These are phyloP conservation scores for Xerocomus brunneocitrinus DNA, from an alignment of 768 basidiomycete species.

Conservation along the genomic window DNA sequence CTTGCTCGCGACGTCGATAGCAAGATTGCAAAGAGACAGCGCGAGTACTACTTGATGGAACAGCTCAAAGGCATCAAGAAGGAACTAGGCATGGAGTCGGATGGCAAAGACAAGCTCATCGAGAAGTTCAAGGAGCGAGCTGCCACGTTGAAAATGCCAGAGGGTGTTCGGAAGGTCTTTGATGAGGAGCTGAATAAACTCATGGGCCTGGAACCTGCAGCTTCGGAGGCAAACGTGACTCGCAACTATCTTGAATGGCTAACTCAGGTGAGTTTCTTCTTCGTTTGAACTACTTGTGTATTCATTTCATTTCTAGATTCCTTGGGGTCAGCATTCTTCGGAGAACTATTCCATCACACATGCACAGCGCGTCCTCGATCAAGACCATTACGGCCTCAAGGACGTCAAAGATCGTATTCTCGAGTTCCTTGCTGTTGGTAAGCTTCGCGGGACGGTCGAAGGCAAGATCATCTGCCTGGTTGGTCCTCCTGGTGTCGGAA, in stretches of 20 bases:
- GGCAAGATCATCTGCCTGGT: slow-evolving; percentile 97
- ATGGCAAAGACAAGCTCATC: slow-evolving; percentile 91
- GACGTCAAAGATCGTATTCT: slow-evolving; percentile 93
- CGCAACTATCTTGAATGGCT: slow-evolving; percentile 94
- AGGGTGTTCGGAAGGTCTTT: slow-evolving; percentile 85
- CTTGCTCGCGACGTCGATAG: slow-evolving; percentile 88
- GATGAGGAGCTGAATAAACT: slow-evolving; percentile 94
- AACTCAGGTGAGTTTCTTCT: slow-evolving; percentile 52
- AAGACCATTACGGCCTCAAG: slow-evolving; percentile 89
- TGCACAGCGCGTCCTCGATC: slow-evolving; percentile 81
- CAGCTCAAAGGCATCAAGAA: slow-evolving; percentile 96
- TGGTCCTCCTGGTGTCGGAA: slow-evolving; percentile 96
- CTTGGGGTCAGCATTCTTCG: slow-evolving; percentile 92
- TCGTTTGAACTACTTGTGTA: not conserved
- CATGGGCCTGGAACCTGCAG: slow-evolving; percentile 82
- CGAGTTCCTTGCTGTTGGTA: slow-evolving; percentile 94
- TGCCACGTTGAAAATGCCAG: slow-evolving; percentile 79
- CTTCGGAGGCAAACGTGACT: slow-evolving; percentile 90
- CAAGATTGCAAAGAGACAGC: slow-evolving; percentile 91
- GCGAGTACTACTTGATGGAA: slow-evolving; percentile 96
- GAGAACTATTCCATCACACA: slow-evolving; percentile 89
- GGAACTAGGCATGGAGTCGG: slow-evolving; percentile 91
- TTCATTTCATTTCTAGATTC: slow-evolving; percentile 52
- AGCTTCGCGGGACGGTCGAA: slow-evolving; percentile 88
- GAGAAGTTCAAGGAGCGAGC: slow-evolving; percentile 91